phyloP scores from a whole-genome alignment of 148 eudicot species.

The Simmondsia chinensis region DNA sequence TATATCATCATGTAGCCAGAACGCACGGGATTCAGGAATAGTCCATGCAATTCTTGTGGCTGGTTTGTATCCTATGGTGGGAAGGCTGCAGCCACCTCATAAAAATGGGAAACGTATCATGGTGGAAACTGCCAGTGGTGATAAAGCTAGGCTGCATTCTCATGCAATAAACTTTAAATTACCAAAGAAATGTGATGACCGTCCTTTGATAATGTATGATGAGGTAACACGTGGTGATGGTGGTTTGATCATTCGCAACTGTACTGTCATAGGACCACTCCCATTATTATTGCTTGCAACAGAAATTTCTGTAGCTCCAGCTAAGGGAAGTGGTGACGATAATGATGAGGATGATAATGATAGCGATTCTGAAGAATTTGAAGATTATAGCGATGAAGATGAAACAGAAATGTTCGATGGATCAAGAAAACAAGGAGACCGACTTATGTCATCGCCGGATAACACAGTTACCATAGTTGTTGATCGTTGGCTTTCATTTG shows the following conservation, averaged over 20 bases:
- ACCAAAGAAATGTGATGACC: constrained; percentile 8
- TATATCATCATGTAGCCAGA: constrained; percentile 44
- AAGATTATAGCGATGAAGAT: constrained; percentile 32
- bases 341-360: constrained; percentile 21
- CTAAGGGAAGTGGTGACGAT: constrained; percentile 20
- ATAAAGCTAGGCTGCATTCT: constrained; percentile 52
- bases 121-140: constrained; percentile 55
- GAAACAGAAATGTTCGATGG: constrained; percentile 14
- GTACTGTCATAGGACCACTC: constrained; percentile 55
- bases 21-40: constrained; percentile 62
- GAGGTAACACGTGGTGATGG: constrained; percentile 83
- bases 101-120: constrained; percentile 20
- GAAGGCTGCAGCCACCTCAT: constrained; percentile 37
- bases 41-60: constrained; percentile 70
- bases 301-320: constrained; percentile 76
- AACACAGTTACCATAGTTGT: constrained; percentile 57
- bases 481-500: constrained; percentile 78
- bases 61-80: constrained; percentile 90
- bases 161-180: constrained; percentile 34
- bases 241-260: constrained; percentile 50
- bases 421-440: constrained; percentile 23
- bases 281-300: constrained; percentile 63
- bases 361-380: constrained; percentile 22
- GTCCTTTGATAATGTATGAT: constrained; percentile 54
- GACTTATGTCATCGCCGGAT: constrained; percentile 67